Evolutionary conservation across 2,329 filamentous ascomycete species (phyloP).

Genomic region (Didymella lethalis): DNA sequence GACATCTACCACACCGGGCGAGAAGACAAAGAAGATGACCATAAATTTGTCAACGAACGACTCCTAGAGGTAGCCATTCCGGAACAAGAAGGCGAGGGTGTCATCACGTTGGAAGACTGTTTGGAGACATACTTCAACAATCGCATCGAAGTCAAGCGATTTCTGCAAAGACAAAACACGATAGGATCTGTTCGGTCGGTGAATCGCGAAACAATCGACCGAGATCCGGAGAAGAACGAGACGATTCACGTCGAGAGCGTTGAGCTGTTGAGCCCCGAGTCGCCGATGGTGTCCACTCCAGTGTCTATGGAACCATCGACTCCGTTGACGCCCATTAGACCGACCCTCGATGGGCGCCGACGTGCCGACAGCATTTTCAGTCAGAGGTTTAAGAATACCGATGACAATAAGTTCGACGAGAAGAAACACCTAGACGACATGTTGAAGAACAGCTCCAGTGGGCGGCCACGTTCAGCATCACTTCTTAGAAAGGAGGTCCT

Average conservation of each 20-base stretch:
- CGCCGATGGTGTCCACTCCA: slow-evolving; percentile 47
- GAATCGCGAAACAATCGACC: slow-evolving; percentile 37
- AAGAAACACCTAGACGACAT: slow-evolving; percentile 57
- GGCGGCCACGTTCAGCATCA: slow-evolving; percentile 49
- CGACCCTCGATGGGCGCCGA: slow-evolving; percentile 45
- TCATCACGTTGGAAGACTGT: slow-evolving; percentile 86
- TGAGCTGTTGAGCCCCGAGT: slow-evolving; percentile 48
- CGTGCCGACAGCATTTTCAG: slow-evolving; percentile 61
- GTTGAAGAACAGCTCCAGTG: slow-evolving; percentile 42
- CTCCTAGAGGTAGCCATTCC: slow-evolving; percentile 92
- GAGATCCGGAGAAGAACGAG: slow-evolving; percentile 48
- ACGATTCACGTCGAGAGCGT: slow-evolving; percentile 55
- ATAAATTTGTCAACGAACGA: slow-evolving; percentile 93
- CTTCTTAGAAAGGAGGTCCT: slow-evolving; percentile 78
- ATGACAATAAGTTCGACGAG: slow-evolving; percentile 61
- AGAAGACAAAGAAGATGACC: slow-evolving; percentile 82
- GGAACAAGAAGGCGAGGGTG: slow-evolving; percentile 69
- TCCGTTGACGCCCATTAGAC: slow-evolving; percentile 39
- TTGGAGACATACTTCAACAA: slow-evolving; percentile 96
- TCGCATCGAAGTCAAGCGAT: slow-evolving; percentile 84
- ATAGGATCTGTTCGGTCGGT: slow-evolving; percentile 56
- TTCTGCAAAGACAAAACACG: slow-evolving; percentile 70
- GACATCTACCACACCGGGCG: slow-evolving; percentile 93
- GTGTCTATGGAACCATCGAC: slow-evolving; percentile 36
- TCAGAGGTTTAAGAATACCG: slow-evolving; percentile 54